A percentile compares a stretch with the other conserved stretches of the same genome.
These are phyloP conservation scores for Penicillium thymicola DNA, from an alignment of 2,329 filamentous ascomycete genomes.

Conservation along the genomic window DNA sequence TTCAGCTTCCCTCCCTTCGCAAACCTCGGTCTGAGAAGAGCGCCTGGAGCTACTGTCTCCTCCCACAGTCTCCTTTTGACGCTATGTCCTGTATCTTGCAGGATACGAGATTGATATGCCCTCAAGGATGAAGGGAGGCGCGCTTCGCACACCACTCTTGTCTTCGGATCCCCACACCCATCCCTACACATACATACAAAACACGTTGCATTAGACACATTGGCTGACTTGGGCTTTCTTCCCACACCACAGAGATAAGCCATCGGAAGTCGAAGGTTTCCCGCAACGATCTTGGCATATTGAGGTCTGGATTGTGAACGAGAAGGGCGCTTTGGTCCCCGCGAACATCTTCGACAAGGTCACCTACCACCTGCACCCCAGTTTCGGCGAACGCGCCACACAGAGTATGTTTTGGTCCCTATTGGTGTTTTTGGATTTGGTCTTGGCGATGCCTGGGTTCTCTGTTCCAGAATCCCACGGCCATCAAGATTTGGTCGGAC, in stretches of 20 bases:
- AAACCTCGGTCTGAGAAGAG: neutral
- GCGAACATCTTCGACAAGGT: slow-evolving; percentile 89
- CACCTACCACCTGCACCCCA: slow-evolving; percentile 88
- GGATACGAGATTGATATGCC: neutral
- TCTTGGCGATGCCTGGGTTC: neutral
- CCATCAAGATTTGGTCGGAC: neutral
- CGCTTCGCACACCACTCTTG: neutral
- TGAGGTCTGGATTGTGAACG: slow-evolving; percentile 77
- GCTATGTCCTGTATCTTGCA: neutral
- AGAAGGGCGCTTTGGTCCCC: slow-evolving; percentile 77
- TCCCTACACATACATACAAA: neutral
- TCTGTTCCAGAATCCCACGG: neutral
- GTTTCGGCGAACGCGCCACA: slow-evolving; percentile 74
- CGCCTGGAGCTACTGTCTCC: neutral
- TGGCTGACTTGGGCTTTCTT: slow-evolving; percentile 6
- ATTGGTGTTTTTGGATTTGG: neutral
- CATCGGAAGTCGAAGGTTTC: slow-evolving; percentile 78
- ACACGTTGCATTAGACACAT: neutral
- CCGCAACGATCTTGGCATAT: slow-evolving; percentile 93
- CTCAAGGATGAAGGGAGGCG: neutral
- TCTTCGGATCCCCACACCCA: neutral
- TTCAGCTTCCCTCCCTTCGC: neutral
- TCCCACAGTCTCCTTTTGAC: neutral
- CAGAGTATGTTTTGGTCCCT: slow-evolving; percentile 63
- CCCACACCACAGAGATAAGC: slow-evolving; percentile 62